phyloP scores from a whole-genome alignment of 768 basidiomycete genomes.

The Boletus eberwhitei region DNA sequence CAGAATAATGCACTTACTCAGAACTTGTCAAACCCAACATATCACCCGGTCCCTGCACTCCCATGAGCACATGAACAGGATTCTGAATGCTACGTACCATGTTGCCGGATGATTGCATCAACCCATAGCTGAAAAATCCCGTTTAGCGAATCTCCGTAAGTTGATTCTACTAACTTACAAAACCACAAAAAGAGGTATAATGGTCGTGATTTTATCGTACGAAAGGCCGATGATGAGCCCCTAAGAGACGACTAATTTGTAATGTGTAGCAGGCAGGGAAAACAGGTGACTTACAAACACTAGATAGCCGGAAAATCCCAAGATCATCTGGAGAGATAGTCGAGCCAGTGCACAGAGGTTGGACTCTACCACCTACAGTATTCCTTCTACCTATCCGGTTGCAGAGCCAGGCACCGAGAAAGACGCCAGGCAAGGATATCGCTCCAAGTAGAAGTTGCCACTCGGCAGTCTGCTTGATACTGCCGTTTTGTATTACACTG shows the following conservation, averaged over 20 bases:
- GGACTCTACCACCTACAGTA: slow-evolving; percentile 37
- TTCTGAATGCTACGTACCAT: slow-evolving; percentile 36
- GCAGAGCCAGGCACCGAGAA: slow-evolving; percentile 48
- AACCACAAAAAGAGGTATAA: slow-evolving; percentile 63
- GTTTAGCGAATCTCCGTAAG: slow-evolving; percentile 1
- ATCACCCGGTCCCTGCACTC: slow-evolving; percentile 60
- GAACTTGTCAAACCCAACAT: slow-evolving; percentile 66
- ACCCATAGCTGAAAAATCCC: slow-evolving; percentile 48
- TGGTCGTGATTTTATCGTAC: slow-evolving; percentile 60
- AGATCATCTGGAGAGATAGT: slow-evolving; percentile 47
- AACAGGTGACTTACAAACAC: slow-evolving; percentile 44
- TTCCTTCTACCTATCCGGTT: slow-evolving; percentile 56
- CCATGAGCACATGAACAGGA: slow-evolving; percentile 8
- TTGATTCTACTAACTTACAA: slow-evolving; percentile 41
- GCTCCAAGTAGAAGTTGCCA: slow-evolving; percentile 65
- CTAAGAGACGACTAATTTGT: background rate
- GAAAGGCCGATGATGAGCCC: slow-evolving; percentile 57
- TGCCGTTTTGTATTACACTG: slow-evolving; percentile 53
- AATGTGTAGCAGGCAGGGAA: background rate
- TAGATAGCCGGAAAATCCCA: slow-evolving; percentile 67
- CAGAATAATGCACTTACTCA: slow-evolving; percentile 43
- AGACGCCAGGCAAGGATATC: slow-evolving; percentile 61
- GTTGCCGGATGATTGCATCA: slow-evolving; percentile 74
- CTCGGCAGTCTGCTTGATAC: slow-evolving; percentile 60
- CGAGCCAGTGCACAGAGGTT: slow-evolving; percentile 2